These are phyloP conservation scores for Plantago ovata DNA, from an alignment of 257 asterid species.

Conservation along the genomic window DNA sequence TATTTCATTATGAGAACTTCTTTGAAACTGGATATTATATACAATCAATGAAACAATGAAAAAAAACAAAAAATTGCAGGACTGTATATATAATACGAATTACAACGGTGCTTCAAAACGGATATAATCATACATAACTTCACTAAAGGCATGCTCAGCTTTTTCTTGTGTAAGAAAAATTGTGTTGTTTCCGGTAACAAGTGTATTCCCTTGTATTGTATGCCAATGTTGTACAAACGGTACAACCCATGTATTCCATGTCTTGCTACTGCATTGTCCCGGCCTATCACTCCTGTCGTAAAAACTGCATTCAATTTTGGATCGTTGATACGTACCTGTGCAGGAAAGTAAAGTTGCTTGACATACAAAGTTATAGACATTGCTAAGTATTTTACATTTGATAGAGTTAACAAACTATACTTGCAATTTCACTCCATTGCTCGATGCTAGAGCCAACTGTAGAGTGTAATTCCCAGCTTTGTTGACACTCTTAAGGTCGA, in stretches of 20 bases:
- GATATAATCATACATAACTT: constrained; percentile 54
- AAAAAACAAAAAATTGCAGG: too few relatives aligned
- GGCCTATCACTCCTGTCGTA: constrained; percentile 39
- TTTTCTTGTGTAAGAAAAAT: constrained; percentile 38
- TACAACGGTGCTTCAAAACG: constrained; percentile 38
- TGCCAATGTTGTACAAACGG: constrained; percentile 23
- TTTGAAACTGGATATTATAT: too few relatives aligned
- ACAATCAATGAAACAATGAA: too few relatives aligned
- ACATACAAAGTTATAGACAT: too few relatives aligned
- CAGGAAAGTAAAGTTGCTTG: neutral
- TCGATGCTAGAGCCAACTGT: constrained; percentile 38
- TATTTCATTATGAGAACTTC: too few relatives aligned
- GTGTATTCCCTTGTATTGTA: constrained; percentile 26
- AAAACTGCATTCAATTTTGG: constrained; percentile 28
- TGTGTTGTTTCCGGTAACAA: constrained; percentile 37
- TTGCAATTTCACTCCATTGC: constrained; percentile 25
- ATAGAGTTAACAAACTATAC: constrained; percentile 9
- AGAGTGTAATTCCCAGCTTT: constrained; percentile 26
- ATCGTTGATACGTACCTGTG: constrained; percentile 46
- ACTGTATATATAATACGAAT: too few relatives aligned
- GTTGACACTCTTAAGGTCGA: constrained; percentile 9
- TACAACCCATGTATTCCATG: constrained; percentile 56
- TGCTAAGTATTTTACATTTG: too few relatives aligned
- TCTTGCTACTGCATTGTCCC: constrained; percentile 57
- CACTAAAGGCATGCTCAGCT: constrained; percentile 18